These are phyloP conservation scores for Penicillium italicum DNA, from an alignment of 2,329 filamentous ascomycete genomes.

Conservation along the genomic window DNA sequence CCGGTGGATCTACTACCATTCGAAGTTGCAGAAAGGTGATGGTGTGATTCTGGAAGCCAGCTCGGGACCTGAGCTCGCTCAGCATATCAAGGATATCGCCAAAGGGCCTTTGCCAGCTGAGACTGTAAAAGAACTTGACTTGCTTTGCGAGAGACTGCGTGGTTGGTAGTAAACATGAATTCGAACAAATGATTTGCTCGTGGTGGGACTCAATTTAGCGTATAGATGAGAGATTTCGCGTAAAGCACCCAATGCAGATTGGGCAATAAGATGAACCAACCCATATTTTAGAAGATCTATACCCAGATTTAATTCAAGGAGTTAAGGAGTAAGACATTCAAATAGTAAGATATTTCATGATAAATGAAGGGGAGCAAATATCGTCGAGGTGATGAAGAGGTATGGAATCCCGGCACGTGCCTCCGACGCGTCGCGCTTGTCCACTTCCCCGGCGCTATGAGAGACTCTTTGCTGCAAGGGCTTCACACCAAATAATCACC, in stretches of 20 bases:
- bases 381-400: slow-evolving; percentile 22
- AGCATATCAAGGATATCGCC: slow-evolving; percentile 27
- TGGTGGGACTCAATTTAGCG: neutral
- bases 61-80: slow-evolving; percentile 29
- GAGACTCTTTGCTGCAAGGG: slow-evolving; percentile 11
- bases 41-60: slow-evolving; percentile 39
- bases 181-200: neutral
- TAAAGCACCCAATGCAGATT: neutral
- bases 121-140: slow-evolving; percentile 10
- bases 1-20: slow-evolving; percentile 37
- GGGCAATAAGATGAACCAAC: neutral
- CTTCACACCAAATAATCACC: slow-evolving; percentile 14
- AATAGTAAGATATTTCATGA: neutral
- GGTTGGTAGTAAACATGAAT: neutral
- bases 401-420: slow-evolving; percentile 28
- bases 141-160: neutral
- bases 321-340: neutral
- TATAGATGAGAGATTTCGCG: slow-evolving; percentile 1
- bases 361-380: slow-evolving; percentile 6
- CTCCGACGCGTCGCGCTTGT: slow-evolving; percentile 26
- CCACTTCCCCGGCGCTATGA: slow-evolving; percentile 12
- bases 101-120: slow-evolving; percentile 34
- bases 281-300: neutral
- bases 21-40: slow-evolving; percentile 24
- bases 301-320: neutral